Conservation (phyloP, 179 eudicot genomes). For the Amaranthus tricolor region DNA sequence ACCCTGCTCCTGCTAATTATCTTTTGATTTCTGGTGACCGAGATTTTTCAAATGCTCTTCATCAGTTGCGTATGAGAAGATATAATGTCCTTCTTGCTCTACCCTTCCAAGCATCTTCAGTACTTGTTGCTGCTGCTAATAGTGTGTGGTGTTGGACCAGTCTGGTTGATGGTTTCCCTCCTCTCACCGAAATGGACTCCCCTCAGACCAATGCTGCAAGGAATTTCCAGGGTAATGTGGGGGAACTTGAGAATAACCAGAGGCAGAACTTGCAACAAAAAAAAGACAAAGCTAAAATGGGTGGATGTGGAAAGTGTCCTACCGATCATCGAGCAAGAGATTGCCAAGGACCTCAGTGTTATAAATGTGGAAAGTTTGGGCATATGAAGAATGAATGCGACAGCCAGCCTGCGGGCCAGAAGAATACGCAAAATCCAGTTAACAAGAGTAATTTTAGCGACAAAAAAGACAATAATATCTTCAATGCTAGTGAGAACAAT, state of each 20-base stretch:
- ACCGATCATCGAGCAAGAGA: not conserved
- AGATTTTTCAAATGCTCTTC: constrained; percentile 85
- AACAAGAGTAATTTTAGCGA: not conserved
- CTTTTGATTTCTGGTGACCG: constrained; percentile 87
- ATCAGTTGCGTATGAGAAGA: constrained; percentile 81
- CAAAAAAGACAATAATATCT: not conserved
- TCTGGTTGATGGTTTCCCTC: constrained; percentile 66
- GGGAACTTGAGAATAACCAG: not conserved
- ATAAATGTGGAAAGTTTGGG: not conserved
- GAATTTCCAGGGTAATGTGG: not conserved
- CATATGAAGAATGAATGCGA: not conserved
- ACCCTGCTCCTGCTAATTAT: constrained; percentile 82
- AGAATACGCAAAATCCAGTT: not conserved
- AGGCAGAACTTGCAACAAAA: not conserved
- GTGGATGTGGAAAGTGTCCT: not conserved
- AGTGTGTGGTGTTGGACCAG: constrained; percentile 90
- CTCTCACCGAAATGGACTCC: constrained; percentile 43
- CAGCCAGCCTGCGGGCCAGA: not conserved
- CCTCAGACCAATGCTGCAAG: constrained; percentile 4
- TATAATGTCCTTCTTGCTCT: constrained; percentile 90
- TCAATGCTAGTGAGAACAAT: not conserved
- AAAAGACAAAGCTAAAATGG: not conserved
- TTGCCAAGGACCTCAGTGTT: not conserved
- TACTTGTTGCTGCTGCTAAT: constrained; percentile 80
- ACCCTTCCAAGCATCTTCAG: constrained; percentile 63